Conservation (phyloP, 345 rosid species). For the Acer negundo region DNA sequence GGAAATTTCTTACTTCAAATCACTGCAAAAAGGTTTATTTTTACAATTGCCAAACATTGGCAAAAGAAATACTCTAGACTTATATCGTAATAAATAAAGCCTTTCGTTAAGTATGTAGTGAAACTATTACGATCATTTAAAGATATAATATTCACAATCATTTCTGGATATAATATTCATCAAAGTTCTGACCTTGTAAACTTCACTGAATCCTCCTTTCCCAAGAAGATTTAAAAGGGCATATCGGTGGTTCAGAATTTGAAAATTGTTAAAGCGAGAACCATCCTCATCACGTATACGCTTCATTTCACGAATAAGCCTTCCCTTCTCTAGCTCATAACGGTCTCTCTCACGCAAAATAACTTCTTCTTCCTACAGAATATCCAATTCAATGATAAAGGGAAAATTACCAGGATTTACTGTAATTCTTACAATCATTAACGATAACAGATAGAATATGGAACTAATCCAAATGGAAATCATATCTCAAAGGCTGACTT, state of each 20-base stretch:
- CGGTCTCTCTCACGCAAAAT: slow-evolving; percentile 96
- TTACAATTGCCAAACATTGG: slow-evolving; percentile 64
- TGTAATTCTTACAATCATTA: slow-evolving; percentile 1
- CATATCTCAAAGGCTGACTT: slow-evolving; percentile 36
- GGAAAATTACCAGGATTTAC: neutral
- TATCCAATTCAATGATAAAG: slow-evolving; percentile 23
- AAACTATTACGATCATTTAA: slow-evolving; percentile 23
- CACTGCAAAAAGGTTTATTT: slow-evolving; percentile 55
- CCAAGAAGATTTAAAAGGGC: slow-evolving; percentile 98
- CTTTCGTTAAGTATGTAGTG: slow-evolving; percentile 14
- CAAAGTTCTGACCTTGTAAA: slow-evolving; percentile 86
- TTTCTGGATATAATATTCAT: slow-evolving; percentile 18
- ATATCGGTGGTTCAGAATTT: slow-evolving; percentile 80
- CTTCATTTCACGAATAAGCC: slow-evolving; percentile 97
- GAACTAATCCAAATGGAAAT: slow-evolving; percentile 16
- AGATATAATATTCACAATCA: slow-evolving; percentile 22
- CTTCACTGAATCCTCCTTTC: slow-evolving; percentile 99
- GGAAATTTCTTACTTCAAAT: slow-evolving; percentile 69
- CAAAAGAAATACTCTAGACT: slow-evolving; percentile 32
- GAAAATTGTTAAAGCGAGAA: slow-evolving; percentile 95
- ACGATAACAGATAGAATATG: neutral
- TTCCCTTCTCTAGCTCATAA: slow-evolving; percentile 92
- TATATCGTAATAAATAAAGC: slow-evolving; percentile 16
- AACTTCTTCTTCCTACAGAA: slow-evolving; percentile 82
- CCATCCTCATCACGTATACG: slow-evolving; percentile 98